Conservation (phyloP, 2,329 filamentous ascomycete genomes). For the Sarocladium strictum region DNA sequence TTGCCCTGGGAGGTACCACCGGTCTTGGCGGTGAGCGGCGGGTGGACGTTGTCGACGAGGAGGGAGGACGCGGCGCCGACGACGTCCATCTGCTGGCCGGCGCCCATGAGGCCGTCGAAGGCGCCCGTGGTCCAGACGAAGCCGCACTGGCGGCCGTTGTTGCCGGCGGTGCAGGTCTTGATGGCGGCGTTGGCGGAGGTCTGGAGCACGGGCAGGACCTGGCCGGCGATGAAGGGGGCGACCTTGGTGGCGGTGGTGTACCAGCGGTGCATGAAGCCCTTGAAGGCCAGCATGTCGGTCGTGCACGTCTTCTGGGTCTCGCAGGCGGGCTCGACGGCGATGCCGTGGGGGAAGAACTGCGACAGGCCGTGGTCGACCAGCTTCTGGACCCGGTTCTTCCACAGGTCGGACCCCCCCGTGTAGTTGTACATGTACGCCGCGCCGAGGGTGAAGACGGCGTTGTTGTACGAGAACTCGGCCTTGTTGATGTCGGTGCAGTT, state of each 20-base stretch:
- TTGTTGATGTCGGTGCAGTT: slow-evolving; percentile 52
- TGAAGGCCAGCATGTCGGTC: slow-evolving; percentile 67
- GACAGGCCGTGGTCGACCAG: slow-evolving; percentile 29
- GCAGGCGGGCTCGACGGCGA: slow-evolving; percentile 58
- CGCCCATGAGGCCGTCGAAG: slow-evolving; percentile 45
- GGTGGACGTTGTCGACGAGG: slow-evolving; percentile 30
- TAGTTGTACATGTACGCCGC: slow-evolving; percentile 60
- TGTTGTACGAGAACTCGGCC: slow-evolving; percentile 56
- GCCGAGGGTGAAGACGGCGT: slow-evolving; percentile 51
- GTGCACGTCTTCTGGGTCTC: slow-evolving; percentile 54
- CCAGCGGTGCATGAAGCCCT: slow-evolving; percentile 65
- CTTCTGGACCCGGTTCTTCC: slow-evolving; percentile 43
- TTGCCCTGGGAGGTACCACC: slow-evolving; percentile 41
- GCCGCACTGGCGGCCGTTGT: slow-evolving; percentile 52
- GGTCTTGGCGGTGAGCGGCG: slow-evolving; percentile 34
- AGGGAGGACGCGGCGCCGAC: slow-evolving; percentile 45
- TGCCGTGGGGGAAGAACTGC: slow-evolving; percentile 48
- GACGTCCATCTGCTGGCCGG: slow-evolving; percentile 51
- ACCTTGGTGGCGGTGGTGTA: slow-evolving; percentile 54
- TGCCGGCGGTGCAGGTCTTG: slow-evolving; percentile 55
- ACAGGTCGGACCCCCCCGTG: slow-evolving; percentile 41
- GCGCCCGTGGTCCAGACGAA: slow-evolving; percentile 48
- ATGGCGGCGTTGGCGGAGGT: slow-evolving; percentile 55
- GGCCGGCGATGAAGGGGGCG: slow-evolving; percentile 51
- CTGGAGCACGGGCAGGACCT: slow-evolving; percentile 52